Conservation (phyloP, 495 filamentous ascomycete genomes). For the Penicillium coffeae region DNA sequence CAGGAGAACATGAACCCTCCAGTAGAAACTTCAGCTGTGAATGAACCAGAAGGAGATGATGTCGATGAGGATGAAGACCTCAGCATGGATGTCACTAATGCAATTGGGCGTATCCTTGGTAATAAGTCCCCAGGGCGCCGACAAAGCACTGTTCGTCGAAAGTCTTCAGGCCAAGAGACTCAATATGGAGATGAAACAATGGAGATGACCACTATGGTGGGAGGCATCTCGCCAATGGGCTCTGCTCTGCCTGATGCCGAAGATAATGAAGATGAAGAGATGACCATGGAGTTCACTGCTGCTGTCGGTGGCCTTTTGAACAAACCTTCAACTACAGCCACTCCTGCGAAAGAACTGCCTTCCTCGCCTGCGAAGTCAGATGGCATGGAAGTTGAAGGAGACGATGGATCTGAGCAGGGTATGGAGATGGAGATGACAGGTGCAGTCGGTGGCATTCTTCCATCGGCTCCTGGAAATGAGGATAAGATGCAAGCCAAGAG, state of each 20-base stretch:
- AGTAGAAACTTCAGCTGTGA: slow-evolving; percentile 10
- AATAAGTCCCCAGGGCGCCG: slow-evolving; percentile 31
- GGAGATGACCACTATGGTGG: slow-evolving; percentile 74
- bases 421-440: slow-evolving; percentile 70
- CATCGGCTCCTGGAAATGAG: slow-evolving; percentile 31
- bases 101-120: slow-evolving; percentile 76
- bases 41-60: slow-evolving; percentile 18
- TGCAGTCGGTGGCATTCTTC: slow-evolving; percentile 65
- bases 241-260: slow-evolving; percentile 35
- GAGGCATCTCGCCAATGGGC: slow-evolving; percentile 49
- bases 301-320: slow-evolving; percentile 63
- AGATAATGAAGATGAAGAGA: slow-evolving; percentile 57
- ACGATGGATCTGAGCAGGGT: slow-evolving; percentile 39
- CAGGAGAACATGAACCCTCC: slow-evolving; percentile 62
- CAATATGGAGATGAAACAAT: slow-evolving; percentile 62
- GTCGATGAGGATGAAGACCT: slow-evolving; percentile 57
- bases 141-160: slow-evolving; percentile 33
- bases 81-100: slow-evolving; percentile 82
- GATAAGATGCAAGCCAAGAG: slow-evolving; percentile 51
- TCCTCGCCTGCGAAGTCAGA: slow-evolving; percentile 23
- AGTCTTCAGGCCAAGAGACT: slow-evolving; percentile 37
- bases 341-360: slow-evolving; percentile 20
- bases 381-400: slow-evolving; percentile 30
- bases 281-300: slow-evolving; percentile 81
- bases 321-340: slow-evolving; percentile 21